Evolutionary conservation across 148 eudicot genomes (phyloP).

Genomic region (Rhododendron simsii): DNA sequence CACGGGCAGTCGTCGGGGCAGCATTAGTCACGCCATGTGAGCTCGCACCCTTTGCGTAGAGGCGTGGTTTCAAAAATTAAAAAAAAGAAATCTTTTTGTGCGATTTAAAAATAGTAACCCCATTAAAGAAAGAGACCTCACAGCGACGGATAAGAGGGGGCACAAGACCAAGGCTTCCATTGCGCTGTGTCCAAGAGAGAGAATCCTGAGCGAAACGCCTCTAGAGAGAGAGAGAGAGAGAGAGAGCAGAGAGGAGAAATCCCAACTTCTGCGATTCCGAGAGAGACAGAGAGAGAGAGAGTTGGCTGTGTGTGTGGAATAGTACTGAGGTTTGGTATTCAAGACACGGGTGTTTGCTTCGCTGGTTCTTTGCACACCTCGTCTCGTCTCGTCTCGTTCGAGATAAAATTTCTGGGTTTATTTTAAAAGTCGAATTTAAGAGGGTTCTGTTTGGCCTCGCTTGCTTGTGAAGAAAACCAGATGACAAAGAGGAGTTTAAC

Average conservation of each 20-base stretch:
- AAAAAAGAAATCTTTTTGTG: neutral
- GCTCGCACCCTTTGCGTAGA: neutral
- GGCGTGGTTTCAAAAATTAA: slow-evolving; percentile 5
- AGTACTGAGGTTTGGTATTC: neutral
- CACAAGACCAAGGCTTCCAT: slow-evolving; percentile 17
- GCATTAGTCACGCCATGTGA: slow-evolving; percentile 28
- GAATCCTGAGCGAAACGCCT: neutral
- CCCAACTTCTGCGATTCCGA: neutral
- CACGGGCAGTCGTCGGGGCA: slow-evolving; percentile 16
- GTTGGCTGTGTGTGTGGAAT: neutral
- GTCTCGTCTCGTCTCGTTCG: neutral
- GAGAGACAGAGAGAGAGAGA: neutral
- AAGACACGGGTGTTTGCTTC: neutral
- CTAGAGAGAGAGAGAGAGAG: slow-evolving; percentile 13
- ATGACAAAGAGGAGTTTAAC: neutral
- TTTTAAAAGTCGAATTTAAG: neutral
- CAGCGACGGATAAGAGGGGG: slow-evolving; percentile 4
- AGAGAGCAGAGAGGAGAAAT: neutral
- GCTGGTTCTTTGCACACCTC: neutral
- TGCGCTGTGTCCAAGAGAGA: neutral
- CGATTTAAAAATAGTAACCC: slow-evolving; percentile 9
- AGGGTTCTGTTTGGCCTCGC: neutral
- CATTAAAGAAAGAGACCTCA: neutral
- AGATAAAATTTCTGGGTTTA: neutral
- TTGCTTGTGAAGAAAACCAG: neutral